Base-by-base conservation (phyloP, 805 yeast species). In the Grigorovia jiainica region DNA sequence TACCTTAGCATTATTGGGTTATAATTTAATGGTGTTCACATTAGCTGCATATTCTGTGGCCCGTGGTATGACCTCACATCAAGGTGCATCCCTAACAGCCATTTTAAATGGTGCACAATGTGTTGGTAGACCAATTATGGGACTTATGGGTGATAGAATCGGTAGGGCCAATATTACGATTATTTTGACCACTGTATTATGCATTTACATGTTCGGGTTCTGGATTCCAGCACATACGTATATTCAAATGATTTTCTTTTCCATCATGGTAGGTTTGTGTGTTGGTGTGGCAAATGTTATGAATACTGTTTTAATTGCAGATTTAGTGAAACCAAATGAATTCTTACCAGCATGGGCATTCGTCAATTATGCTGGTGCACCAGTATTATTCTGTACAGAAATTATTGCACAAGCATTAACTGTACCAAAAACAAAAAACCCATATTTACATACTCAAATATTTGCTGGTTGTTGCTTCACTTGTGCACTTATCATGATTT, bases 391-490 rank as follows among this genome's bases (percentile, higher is more conserved):
- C 13, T 67, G 70, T 2, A 63, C 75, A 2, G 83, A 78, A 58
- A 67, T 74, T 7, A 69, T 76, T 39, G 82, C 77, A 0, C 68
- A 78, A 43, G 66, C 75, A 1, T 54, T 77, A 37, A 63, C 66
- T 41, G 59, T 53, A 15, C 41, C 52, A 7, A 31, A 50, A 3
- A 36, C 39, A 8, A 43, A 46, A 4, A 61, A 57, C 17, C 83
- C 84, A 2, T 79, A 71, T 48, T 59, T 73, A 30, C 70, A 78
- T 47, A 68, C 81, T 2, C 85, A 79, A 51, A 63, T 78, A 1
- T 78, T 76, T 55, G 71, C 78, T 3, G 85, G 82, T 2, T 49
- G 66, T n/a, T 56, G 72, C 36, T 72, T 70, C 47, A 53, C 71
- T 11, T 58, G 58, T 15, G 71, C 72, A 0, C 52, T 70, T 9